These are phyloP conservation scores for Dactylellina parvicollis DNA, from an alignment of 2,329 filamentous ascomycete species.

Conservation along the genomic window DNA sequence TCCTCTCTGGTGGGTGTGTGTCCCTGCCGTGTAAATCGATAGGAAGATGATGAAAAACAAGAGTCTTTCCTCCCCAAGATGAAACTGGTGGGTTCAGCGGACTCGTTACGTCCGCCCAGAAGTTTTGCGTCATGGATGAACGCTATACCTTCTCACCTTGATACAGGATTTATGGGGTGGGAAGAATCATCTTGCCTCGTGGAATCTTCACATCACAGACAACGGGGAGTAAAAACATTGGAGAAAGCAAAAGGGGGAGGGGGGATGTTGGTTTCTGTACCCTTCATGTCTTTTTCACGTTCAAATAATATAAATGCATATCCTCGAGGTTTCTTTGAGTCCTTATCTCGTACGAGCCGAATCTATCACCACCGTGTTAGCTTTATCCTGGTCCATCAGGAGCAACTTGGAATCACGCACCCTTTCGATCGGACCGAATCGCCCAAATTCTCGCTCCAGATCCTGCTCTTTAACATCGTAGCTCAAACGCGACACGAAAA, in stretches of 20 bases:
- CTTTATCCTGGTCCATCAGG: slow-evolving; percentile 46
- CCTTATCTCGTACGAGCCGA: slow-evolving; percentile 85
- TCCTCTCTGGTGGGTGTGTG: slow-evolving; percentile 16
- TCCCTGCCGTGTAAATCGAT: slow-evolving; percentile 22
- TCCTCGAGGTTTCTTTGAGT: slow-evolving; percentile 82
- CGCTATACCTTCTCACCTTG: slow-evolving; percentile 55
- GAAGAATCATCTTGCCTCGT: slow-evolving; percentile 45
- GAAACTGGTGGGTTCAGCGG: slow-evolving; percentile 44
- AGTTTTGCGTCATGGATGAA: slow-evolving; percentile 54
- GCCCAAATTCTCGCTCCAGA: slow-evolving; percentile 89
- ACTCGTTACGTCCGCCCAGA: slow-evolving; percentile 43
- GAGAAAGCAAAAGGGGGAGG: slow-evolving; percentile 59
- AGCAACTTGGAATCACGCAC: slow-evolving; percentile 65
- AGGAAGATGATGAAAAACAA: slow-evolving; percentile 22
- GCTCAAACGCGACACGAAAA: slow-evolving; percentile 88
- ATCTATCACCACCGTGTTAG: slow-evolving; percentile 68
- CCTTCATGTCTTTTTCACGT: slow-evolving; percentile 98
- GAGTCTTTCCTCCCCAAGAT: slow-evolving; percentile 42
- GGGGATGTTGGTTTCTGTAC: slow-evolving; percentile 71
- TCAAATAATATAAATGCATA: slow-evolving; percentile 98
- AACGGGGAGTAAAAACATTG: slow-evolving; percentile 55
- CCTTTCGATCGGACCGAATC: slow-evolving; percentile 92
- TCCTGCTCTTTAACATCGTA: slow-evolving; percentile 91
- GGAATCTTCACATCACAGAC: slow-evolving; percentile 54
- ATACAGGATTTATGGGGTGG: slow-evolving; percentile 38